Conservation (phyloP, 2,329 filamentous ascomycete species). For the Fusarium sp. region DNA sequence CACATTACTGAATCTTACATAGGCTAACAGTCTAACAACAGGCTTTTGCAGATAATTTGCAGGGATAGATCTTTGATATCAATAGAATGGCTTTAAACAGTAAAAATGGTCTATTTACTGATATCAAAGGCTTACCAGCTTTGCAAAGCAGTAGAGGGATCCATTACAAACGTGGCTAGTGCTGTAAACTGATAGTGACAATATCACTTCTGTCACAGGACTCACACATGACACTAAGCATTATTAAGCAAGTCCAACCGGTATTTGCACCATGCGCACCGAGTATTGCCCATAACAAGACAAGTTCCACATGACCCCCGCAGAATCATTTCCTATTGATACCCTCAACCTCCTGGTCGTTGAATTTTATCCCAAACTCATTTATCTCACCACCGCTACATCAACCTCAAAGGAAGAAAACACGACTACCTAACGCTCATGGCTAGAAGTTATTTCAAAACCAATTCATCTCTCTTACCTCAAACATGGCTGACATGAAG, state of each 20-base stretch:
- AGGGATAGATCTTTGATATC: fast-evolving
- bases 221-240: neutral
- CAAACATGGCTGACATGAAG: neutral
- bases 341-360: neutral
- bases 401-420: neutral
- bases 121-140: fast-evolving
- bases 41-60: fast-evolving
- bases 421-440: no score
- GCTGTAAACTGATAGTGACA: neutral
- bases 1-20: neutral
- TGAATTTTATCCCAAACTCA: neutral
- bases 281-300: neutral
- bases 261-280: neutral
- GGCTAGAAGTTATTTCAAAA: fast-evolving
- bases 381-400: no score
- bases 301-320: slow-evolving; percentile 12
- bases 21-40: neutral
- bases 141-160: fast-evolving
- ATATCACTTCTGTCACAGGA: fast-evolving
- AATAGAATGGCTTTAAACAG: fast-evolving
- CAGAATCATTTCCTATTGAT: neutral
- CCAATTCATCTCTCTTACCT: fast-evolving
- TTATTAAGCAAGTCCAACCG: neutral
- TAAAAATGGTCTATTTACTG: fast-evolving
- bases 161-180: neutral